These are phyloP conservation scores for Claviceps digitariae DNA, from an alignment of 2,329 filamentous ascomycete species.

Conservation along the genomic window DNA sequence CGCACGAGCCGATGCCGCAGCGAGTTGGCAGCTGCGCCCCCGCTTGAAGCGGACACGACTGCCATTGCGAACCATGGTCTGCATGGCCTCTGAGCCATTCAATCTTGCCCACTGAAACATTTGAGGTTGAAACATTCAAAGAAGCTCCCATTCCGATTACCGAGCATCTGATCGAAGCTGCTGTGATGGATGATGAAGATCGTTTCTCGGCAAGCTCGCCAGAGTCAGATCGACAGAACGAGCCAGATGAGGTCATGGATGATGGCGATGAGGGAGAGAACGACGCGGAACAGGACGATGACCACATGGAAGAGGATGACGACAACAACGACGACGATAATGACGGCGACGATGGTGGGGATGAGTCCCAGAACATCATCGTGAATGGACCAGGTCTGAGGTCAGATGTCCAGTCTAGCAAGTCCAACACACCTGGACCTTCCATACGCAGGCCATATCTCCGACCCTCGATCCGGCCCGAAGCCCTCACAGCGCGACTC, in stretches of 20 bases:
- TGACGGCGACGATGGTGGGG: slow-evolving; percentile 25
- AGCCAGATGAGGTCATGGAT: slow-evolving; percentile 46
- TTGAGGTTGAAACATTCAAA: background rate
- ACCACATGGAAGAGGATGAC: slow-evolving; percentile 23
- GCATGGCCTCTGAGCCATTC: background rate
- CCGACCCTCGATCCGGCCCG: slow-evolving; percentile 55
- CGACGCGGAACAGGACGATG: slow-evolving; percentile 23
- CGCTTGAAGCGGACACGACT: background rate
- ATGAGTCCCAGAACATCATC: slow-evolving; percentile 13
- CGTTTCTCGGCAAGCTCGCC: slow-evolving; percentile 18
- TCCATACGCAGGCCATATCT: slow-evolving; percentile 7
- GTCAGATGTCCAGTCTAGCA: slow-evolving; percentile 8
- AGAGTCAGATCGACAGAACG: slow-evolving; percentile 24
- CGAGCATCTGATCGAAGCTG: background rate
- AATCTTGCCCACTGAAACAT: background rate
- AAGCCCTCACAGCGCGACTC: slow-evolving; percentile 62
- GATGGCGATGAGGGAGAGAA: slow-evolving; percentile 28
- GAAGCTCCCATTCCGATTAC: background rate
- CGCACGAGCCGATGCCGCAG: background rate
- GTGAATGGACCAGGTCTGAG: slow-evolving; percentile 3
- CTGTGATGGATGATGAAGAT: slow-evolving; percentile 20
- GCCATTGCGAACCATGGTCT: background rate
- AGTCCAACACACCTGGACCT: slow-evolving; percentile 17
- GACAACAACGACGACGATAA: slow-evolving; percentile 25
- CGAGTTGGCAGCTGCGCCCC: background rate